Conservation (phyloP, 2,329 filamentous ascomycete species). For the Colletotrichum shisoi region DNA sequence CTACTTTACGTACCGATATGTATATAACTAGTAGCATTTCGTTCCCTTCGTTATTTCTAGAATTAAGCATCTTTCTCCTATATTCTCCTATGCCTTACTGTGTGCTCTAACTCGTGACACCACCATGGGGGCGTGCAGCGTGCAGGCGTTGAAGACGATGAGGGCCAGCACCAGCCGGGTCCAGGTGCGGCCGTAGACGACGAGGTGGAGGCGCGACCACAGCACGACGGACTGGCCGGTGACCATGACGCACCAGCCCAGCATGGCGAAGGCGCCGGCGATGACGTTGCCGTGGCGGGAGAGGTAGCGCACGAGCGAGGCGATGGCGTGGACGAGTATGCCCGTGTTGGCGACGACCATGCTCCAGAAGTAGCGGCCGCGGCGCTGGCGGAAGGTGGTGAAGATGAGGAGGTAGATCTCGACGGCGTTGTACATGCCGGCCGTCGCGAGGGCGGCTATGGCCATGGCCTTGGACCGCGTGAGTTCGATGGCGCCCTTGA, state of each 20-base stretch:
- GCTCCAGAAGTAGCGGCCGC: slow-evolving; percentile 47
- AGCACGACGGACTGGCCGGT: slow-evolving; percentile 52
- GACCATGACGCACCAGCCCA: slow-evolving; percentile 63
- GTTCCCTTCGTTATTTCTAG: too few species aligned
- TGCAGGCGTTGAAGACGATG: slow-evolving; percentile 60
- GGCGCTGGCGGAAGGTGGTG: slow-evolving; percentile 42
- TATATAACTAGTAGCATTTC: too few species aligned
- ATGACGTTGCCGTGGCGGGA: slow-evolving; percentile 56
- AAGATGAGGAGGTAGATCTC: slow-evolving; percentile 44
- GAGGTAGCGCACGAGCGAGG: slow-evolving; percentile 55
- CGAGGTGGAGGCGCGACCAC: slow-evolving; percentile 63
- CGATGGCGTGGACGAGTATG: slow-evolving; percentile 64
- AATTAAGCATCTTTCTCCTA: too few species aligned
- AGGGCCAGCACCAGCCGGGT: slow-evolving; percentile 53
- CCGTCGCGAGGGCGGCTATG: slow-evolving; percentile 40
- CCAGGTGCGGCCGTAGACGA: slow-evolving; percentile 49
- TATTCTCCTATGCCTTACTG: too few species aligned
- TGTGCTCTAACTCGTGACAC: too few species aligned
- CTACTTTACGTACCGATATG: too few species aligned
- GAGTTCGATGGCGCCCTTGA: slow-evolving; percentile 26
- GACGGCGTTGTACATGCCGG: slow-evolving; percentile 42
- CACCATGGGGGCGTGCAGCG: slow-evolving; percentile 59
- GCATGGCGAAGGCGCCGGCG: slow-evolving; percentile 21
- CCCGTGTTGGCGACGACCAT: slow-evolving; percentile 43
- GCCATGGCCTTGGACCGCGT: slow-evolving; percentile 34